Percentiles rank a stretch among this genome's conserved stretches.
Evolutionary conservation across 306 rosid species (phyloP).

Genomic region (Potentilla sterilis): DNA sequence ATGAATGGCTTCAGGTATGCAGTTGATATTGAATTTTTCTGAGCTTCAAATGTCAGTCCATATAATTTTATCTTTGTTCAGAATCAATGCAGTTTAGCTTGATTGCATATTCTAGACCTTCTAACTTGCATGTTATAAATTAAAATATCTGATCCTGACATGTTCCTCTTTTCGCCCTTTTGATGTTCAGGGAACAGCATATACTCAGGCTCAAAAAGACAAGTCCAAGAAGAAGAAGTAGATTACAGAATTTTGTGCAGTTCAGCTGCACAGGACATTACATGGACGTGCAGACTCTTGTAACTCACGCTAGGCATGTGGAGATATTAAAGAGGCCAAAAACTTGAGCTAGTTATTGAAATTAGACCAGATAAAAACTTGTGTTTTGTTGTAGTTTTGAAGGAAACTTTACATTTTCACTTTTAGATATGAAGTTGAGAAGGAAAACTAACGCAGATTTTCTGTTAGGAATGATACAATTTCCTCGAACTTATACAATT

Average conservation of each 20-base stretch:
- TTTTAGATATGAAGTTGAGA: slow-evolving; percentile 37
- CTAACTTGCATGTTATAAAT: background rate
- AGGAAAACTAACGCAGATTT: slow-evolving; percentile 27
- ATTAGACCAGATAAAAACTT: slow-evolving; percentile 39
- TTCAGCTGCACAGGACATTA: slow-evolving; percentile 45
- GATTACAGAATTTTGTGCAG: slow-evolving; percentile 33
- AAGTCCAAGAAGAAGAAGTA: slow-evolving; percentile 88
- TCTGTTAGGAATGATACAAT: slow-evolving; percentile 30
- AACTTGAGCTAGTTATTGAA: slow-evolving; percentile 35
- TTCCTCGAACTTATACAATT: slow-evolving; percentile 21
- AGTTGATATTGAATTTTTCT: background rate
- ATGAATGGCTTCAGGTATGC: slow-evolving; percentile 95
- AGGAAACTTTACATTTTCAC: slow-evolving; percentile 21
- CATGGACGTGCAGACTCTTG: slow-evolving; percentile 45
- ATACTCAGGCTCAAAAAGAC: slow-evolving; percentile 47
- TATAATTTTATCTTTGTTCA: background rate
- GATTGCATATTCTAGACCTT: background rate
- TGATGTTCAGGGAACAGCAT: slow-evolving; percentile 82
- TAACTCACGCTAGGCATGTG: slow-evolving; percentile 50
- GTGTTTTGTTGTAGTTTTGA: slow-evolving; percentile 58
- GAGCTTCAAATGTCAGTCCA: background rate
- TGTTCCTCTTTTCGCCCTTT: background rate
- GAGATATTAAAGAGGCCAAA: slow-evolving; percentile 40
- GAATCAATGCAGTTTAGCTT: background rate
- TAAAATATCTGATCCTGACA: slow-evolving; percentile 5